phyloP scores from a whole-genome alignment of 2,329 filamentous ascomycete genomes.

The Chrysoporthe cubensis region DNA sequence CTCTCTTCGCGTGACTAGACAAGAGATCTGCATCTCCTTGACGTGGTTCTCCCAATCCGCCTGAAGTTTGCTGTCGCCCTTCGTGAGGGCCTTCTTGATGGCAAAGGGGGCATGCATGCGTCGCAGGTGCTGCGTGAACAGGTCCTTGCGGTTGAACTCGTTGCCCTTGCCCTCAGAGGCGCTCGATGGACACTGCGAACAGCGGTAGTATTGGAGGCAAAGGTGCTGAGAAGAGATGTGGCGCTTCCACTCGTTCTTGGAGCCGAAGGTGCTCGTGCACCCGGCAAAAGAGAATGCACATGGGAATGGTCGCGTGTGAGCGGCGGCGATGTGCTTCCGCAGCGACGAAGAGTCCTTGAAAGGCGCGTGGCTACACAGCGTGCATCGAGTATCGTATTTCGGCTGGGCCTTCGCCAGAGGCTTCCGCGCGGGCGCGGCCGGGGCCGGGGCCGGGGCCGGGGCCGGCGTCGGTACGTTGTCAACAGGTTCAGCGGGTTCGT shows the following conservation, averaged over 20 bases:
- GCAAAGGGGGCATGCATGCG: slow-evolving; percentile 85
- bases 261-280: slow-evolving; percentile 81
- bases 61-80: slow-evolving; percentile 62
- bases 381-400: slow-evolving; percentile 66
- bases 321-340: slow-evolving; percentile 69
- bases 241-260: slow-evolving; percentile 98
- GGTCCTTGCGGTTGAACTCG: slow-evolving; percentile 91
- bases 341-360: slow-evolving; percentile 70
- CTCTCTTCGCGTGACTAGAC: slow-evolving; percentile 69
- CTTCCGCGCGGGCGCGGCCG: slow-evolving; percentile 41
- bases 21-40: slow-evolving; percentile 73
- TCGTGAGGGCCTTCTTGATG: slow-evolving; percentile 60
- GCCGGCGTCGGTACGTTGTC: slow-evolving; percentile 51
- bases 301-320: slow-evolving; percentile 74
- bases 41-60: slow-evolving; percentile 67
- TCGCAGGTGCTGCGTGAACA: slow-evolving; percentile 92
- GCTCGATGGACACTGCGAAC: slow-evolving; percentile 61
- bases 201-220: slow-evolving; percentile 67
- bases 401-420: slow-evolving; percentile 51
- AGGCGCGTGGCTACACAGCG: slow-evolving; percentile 64
- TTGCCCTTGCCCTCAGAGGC: slow-evolving; percentile 61
- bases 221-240: slow-evolving; percentile 92
- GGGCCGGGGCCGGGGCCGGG: slow-evolving; percentile 46
- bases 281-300: slow-evolving; percentile 87
- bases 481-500: slow-evolving; percentile 44